These are phyloP conservation scores for Zangia roseola DNA, from an alignment of 768 basidiomycete species.

Conservation along the genomic window DNA sequence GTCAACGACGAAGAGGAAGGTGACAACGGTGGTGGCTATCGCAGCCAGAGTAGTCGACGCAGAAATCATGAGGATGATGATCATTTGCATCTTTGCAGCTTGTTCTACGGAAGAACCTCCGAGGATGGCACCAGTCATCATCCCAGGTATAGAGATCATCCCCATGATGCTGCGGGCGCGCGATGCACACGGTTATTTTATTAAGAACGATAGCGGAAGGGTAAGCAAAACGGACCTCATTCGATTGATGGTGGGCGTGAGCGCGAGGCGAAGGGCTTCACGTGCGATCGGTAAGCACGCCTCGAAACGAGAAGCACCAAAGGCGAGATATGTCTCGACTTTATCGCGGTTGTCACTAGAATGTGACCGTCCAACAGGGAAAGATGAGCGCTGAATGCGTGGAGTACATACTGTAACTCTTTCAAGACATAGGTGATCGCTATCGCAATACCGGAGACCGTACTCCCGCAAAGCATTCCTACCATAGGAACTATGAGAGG, in stretches of 20 bases:
- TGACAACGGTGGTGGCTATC: constrained; percentile 59
- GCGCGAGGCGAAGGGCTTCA: constrained; percentile 75
- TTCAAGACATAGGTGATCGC: constrained; percentile 66
- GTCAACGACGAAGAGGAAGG: constrained; percentile 67
- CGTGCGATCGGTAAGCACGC: constrained; percentile 78
- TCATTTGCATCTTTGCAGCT: constrained; percentile 85
- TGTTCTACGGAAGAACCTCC: constrained; percentile 83
- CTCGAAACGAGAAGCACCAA: constrained; percentile 81
- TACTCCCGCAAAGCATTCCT: constrained; percentile 83
- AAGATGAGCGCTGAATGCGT: background rate
- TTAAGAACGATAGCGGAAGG: too few species aligned
- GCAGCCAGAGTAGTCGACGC: constrained; percentile 72
- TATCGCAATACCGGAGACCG: constrained; percentile 74
- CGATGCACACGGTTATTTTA: too few species aligned
- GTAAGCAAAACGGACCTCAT: constrained; percentile 59
- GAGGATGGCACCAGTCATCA: constrained; percentile 92
- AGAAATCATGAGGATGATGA: constrained; percentile 93
- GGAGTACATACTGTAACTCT: constrained; percentile 61
- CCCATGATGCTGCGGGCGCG: constrained; percentile 55
- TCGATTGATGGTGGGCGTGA: constrained; percentile 80
- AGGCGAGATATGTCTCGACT: constrained; percentile 81
- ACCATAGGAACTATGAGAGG: constrained; percentile 64
- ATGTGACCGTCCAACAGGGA: background rate
- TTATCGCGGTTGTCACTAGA: constrained; percentile 79
- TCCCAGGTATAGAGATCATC: constrained; percentile 77